Base-by-base conservation (phyloP, 2,329 filamentous ascomycete genomes). In the Ophiostoma perfectum region DNA sequence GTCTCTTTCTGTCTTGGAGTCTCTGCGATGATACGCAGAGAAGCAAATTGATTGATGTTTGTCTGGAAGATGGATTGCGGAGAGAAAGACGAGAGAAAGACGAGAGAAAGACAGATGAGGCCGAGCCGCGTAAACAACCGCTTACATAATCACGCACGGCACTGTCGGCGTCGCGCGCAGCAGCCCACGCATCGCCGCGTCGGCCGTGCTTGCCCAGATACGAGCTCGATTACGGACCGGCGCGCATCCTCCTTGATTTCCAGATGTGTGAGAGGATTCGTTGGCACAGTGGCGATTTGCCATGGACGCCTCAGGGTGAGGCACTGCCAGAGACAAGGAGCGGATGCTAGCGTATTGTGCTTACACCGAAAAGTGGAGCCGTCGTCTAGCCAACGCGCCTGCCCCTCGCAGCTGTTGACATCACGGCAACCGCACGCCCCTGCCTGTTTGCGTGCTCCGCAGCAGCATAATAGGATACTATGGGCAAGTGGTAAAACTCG, bases 351-450 rank as follows among this genome's bases (percentile, higher is more conserved):
- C 36, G 47, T 52, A 52, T 14, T 52, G 4, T 16, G 52, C 14
- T 64, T 55, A 36, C 41, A 65, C 27, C 36, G 58, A 42, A 58
- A 58, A 60, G 65, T 60, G 65, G 65, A 18, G 27, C 39, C 9
- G 68, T 72, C 66, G 49, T 69, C 70, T 49, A 49, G 71, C 66
- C 71, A 72, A 72, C 71, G 18, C 39, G 14, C 65, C 67, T 64
- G 45, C 66, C 70, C 64, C 66, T 63, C 67, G 14, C n/a, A 27
- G 58, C 27, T 72, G 68, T 72, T 72, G 70, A 72, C 69, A 72
- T 72, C 71, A 55, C 68, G 66, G 66, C 69, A 67, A 27, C 27
- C 27, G 27, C 27, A 27, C 27, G 27, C 27, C 27, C 27, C 27
- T 27, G 27, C 27, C 27, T 27, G 27, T 27, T 27, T 27, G 27